Evolutionary conservation across 2,329 filamentous ascomycete species (phyloP).

Genomic region (Amphichorda felina): DNA sequence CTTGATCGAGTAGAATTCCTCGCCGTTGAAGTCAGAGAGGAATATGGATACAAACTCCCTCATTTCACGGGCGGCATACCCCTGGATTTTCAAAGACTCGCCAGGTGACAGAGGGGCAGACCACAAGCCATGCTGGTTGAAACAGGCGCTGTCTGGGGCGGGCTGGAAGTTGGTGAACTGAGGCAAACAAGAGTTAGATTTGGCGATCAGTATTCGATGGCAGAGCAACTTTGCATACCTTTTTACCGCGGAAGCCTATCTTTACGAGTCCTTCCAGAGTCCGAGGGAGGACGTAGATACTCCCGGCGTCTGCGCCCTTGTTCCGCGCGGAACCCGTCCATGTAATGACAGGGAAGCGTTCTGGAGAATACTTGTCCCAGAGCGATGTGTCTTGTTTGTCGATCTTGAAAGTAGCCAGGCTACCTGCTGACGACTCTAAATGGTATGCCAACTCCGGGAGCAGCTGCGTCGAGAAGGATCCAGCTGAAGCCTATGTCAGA

Average conservation of each 20-base stretch:
- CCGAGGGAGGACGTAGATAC: constrained; percentile 15
- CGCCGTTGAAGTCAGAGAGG: constrained; percentile 13
- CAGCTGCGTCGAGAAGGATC: constrained; percentile 18
- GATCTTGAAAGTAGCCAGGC: constrained; percentile 15
- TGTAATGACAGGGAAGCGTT: constrained; percentile 17
- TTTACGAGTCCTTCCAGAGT: constrained; percentile 14
- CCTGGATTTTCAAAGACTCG: constrained; percentile 5
- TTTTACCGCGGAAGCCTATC: constrained; percentile 15
- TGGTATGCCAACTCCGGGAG: constrained; percentile 14
- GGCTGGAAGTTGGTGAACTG: constrained; percentile 19
- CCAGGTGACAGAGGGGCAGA: constrained; percentile 14
- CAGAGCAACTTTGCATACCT: constrained; percentile 7
- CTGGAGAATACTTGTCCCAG: constrained; percentile 19
- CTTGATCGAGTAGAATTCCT: constrained; percentile 13
- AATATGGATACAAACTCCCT: constrained; percentile 10
- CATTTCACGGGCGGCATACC: constrained; percentile 10
- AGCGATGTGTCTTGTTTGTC: constrained; percentile 9
- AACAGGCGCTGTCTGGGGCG: constrained; percentile 13
- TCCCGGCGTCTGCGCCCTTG: constrained; percentile 15
- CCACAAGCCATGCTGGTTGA: constrained; percentile 17
- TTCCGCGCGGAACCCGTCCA: constrained; percentile 17
- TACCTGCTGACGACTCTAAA: constrained; percentile 16
- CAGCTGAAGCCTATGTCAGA: constrained; percentile 13
- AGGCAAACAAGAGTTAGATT: background rate
- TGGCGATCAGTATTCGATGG: background rate